Base-by-base conservation (phyloP, 169 alveolate species). In the Plasmodium malariae region DNA sequence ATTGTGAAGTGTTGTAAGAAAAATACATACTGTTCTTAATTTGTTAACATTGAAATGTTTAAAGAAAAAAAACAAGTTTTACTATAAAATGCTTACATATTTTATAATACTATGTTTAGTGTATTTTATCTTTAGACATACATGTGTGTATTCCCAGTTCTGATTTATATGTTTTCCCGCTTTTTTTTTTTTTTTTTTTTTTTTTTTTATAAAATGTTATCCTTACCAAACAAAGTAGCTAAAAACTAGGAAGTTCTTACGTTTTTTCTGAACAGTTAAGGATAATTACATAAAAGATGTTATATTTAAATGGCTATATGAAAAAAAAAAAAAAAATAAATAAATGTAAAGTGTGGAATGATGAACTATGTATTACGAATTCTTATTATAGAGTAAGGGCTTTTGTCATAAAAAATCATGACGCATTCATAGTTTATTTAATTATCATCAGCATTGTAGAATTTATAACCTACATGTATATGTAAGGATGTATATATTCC, bases 401-500 rank as follows among this genome's bases (percentile, higher is more conserved):
- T 78, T 55, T 21, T 69, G 51, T 26, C 6, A 59, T 68, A 78
- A 78, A 30, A 43, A 30, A 60, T 40, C 48, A 30, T 30, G 78
- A 11, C 71, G 73, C 12, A 48, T 30, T 62, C 73, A 68, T 48
- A 78, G 45, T 78, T 60, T 62, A 60, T 55, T 28, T 63, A 48
- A 63, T 12, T 36, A 26, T 72, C 51, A 51, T 36, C 34, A 43
- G 26, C 74, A 74, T 14, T 36, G 45, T 40, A 40, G 19, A n/a
- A n/a, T n/a, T n/a, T n/a, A n/a, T n/a, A n/a, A n/a, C n/a, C n/a
- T n/a, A n/a, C n/a, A n/a, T n/a, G n/a, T n/a, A n/a, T n/a, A n/a
- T n/a, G n/a, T n/a, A n/a, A n/a, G n/a, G n/a, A n/a, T n/a, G n/a
- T n/a, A n/a, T n/a, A n/a, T n/a, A n/a, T n/a, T n/a, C n/a, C n/a